Evolutionary conservation across 768 basidiomycete genomes (phyloP).

Genomic region (Boletus reticulatus): DNA sequence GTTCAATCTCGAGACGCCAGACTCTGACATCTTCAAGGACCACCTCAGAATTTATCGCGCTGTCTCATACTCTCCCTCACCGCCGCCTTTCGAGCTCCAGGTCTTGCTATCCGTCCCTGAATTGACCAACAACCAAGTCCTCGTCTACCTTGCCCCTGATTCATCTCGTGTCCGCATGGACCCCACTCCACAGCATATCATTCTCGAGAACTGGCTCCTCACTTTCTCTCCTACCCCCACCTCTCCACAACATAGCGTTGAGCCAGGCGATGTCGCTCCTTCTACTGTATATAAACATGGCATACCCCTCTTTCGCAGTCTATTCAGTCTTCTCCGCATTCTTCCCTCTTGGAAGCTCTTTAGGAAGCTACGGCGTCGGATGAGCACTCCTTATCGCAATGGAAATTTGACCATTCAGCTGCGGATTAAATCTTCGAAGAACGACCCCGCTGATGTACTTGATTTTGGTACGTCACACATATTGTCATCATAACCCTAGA

Average conservation of each 20-base stretch:
- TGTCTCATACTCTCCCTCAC: constrained; percentile 35
- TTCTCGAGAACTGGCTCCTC: constrained; percentile 72
- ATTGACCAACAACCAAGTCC: constrained; percentile 63
- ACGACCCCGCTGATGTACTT: constrained; percentile 27
- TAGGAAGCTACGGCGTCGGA: constrained; percentile 52
- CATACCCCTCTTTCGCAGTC: constrained; percentile 76
- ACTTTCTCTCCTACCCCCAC: constrained; percentile 36
- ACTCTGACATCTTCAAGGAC: constrained; percentile 65
- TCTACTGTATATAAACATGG: constrained; percentile 84
- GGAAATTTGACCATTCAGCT: constrained; percentile 50
- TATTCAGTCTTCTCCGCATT: constrained; percentile 66
- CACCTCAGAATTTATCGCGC: constrained; percentile 58
- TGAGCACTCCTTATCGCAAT: constrained; percentile 35
- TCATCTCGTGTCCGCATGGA: constrained; percentile 62
- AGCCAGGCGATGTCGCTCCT: constrained; percentile 52
- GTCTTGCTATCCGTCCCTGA: constrained; percentile 73
- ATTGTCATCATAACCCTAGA: constrained; percentile 24
- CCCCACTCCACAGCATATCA: constrained; percentile 63
- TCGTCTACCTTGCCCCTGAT: constrained; percentile 62
- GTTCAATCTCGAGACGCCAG: constrained; percentile 83
- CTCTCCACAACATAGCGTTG: constrained; percentile 19
- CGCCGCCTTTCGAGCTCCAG: constrained; percentile 59
- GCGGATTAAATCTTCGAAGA: constrained; percentile 39
- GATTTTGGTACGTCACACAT: constrained; percentile 38
- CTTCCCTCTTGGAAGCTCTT: constrained; percentile 76